Conservation (phyloP, 768 basidiomycete species). For the Rhodotorula kratochvilovae region DNA sequence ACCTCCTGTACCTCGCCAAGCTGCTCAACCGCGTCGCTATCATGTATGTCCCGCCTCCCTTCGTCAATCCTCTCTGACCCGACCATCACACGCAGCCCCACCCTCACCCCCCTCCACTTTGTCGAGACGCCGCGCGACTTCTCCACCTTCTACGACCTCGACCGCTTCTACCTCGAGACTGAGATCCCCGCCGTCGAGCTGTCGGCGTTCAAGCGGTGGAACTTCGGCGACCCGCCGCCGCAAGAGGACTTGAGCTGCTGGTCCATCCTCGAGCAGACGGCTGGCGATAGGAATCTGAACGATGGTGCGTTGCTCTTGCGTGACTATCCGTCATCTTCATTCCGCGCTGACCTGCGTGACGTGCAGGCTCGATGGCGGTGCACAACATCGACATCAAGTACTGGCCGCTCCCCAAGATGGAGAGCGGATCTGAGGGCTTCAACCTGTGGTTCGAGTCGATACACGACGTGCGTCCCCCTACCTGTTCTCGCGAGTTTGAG, state of each 20-base stretch:
- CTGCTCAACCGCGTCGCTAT: slow-evolving; percentile 27
- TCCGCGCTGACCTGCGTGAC: no score
- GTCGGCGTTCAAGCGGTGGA: slow-evolving; percentile 10
- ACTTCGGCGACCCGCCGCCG: not conserved
- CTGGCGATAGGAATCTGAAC: slow-evolving; percentile 18
- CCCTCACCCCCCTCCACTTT: slow-evolving; percentile 31
- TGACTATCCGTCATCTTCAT: not conserved
- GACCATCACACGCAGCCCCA: slow-evolving; percentile 2
- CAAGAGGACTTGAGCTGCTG: slow-evolving; percentile 29
- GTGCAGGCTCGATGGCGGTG: slow-evolving; percentile 24
- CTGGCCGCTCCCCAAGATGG: slow-evolving; percentile 13
- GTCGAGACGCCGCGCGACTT: slow-evolving; percentile 19
- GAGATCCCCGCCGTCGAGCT: slow-evolving; percentile 26
- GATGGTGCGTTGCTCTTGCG: not conserved
- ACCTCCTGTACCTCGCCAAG: slow-evolving; percentile 33
- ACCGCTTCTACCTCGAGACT: slow-evolving; percentile 22
- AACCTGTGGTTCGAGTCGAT: slow-evolving; percentile 29
- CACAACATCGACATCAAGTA: slow-evolving; percentile 24
- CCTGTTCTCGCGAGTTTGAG: no score
- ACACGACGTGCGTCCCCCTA: not conserved
- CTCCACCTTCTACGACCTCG: slow-evolving; percentile 32
- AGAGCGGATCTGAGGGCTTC: not conserved
- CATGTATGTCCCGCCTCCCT: slow-evolving; percentile 3
- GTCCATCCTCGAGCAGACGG: slow-evolving; percentile 22
- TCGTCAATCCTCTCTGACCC: not conserved